Evolutionary conservation across 495 filamentous ascomycete species (phyloP), one percentile per base, ranked within the genome.

Genomic region (Penicillium taxi): DNA sequence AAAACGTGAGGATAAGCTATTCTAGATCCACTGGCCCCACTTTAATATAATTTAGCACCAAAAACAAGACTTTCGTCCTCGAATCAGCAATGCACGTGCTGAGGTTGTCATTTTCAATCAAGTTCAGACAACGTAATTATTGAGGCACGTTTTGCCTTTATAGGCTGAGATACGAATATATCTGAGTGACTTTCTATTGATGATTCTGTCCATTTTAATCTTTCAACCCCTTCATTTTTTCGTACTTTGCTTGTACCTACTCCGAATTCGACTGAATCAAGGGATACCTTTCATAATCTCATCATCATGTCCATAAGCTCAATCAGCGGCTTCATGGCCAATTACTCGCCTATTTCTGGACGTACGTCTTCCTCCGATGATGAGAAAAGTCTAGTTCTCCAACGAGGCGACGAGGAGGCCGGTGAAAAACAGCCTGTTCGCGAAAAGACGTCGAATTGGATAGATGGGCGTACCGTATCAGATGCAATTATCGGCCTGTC

Each of bases 401-500:
- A 47, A 19, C 42, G 58, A 25, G 45, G 40, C 25, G 46, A 56
- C 27, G 35, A 47, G 4, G 54, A 52, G 19, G 36, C 41, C n/a
- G 56, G 56, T 9, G 26, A 45, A 14, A 43, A 52, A 23, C 41
- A 45, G 11, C 12, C 16, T 14, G 27, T 26, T 9, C 33, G 32
- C 11, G 19, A 52, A 15, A 42, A 48, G 15, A 42, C 29, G 16
- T 48, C 37, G 12, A 50, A 45, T 20, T 44, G 54, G 32, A 51
- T 69, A 23, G 68, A 75, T 39, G 68, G 70, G 12, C 62, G 70
- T 9, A 65, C 71, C 18, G 72, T 77, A 9, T 74, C 72, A 3
- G 73, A 77, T 42, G 75, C 74, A 18, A 77, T 74, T 24, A 76
- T 78, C 47, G 81, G 74, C 21, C 59, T 75, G 18, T 74, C 74